phyloP scores from a whole-genome alignment of 306 rosid genomes.

The Ormosia semicastrata region DNA sequence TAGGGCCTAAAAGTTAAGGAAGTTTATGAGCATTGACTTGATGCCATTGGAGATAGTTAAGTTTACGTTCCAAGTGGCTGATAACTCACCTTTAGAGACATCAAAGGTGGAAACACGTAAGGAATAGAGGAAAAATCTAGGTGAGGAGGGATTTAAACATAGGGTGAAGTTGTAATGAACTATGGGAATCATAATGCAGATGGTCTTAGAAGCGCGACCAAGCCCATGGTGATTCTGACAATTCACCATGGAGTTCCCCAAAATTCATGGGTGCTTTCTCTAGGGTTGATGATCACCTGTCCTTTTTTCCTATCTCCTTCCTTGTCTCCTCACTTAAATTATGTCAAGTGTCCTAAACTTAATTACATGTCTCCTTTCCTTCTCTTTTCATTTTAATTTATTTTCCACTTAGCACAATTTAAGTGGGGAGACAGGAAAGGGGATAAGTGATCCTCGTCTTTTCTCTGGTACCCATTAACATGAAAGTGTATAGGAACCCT shows the following conservation, averaged over 20 bases:
- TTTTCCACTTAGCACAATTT: too few species aligned
- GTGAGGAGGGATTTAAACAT: neutral
- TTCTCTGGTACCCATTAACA: too few species aligned
- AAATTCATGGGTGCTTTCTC: too few species aligned
- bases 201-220: neutral
- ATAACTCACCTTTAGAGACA: constrained; percentile 13
- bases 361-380: too few species aligned
- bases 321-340: too few species aligned
- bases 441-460: too few species aligned
- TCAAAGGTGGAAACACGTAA: neutral
- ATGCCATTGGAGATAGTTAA: neutral
- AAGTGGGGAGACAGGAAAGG: too few species aligned
- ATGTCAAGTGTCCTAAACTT: too few species aligned
- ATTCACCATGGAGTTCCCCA: neutral
- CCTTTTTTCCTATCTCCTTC: too few species aligned
- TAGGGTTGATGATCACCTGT: too few species aligned
- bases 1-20: neutral
- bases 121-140: neutral
- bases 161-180: neutral
- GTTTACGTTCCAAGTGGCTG: neutral
- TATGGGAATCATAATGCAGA: neutral
- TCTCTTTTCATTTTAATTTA: too few species aligned
- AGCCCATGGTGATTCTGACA: neutral
- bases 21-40: neutral
- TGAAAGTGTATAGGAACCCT: too few species aligned